Evolutionary conservation across 2,329 filamentous ascomycete species (phyloP), one percentile per base, ranked within the genome.

Genomic region (Pleoardoris graminearum): DNA sequence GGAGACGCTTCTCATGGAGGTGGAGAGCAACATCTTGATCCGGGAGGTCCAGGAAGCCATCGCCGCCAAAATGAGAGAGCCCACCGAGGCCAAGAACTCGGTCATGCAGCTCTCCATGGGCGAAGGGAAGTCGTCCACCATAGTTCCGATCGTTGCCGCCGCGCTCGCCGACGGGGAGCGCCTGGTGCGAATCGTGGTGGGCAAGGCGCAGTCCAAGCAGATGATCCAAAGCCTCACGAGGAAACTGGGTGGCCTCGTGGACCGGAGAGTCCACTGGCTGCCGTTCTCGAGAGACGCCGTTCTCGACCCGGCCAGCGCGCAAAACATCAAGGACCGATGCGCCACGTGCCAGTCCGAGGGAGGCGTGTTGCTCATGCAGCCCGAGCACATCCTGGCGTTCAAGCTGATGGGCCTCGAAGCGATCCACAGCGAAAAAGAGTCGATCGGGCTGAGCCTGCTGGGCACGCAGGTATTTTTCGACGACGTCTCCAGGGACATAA

Each of bases 381-480:
- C 86, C 0, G 85, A 88, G 57, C 82, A 88, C 51, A 63, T 87
- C 0, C 66, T 89, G 0, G 89, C 85, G 0, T 82, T 88, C 41
- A 78, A 86, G 57, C 73, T 89, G 0, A 83, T 86, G 75, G 82
- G 81, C 0, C 62, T 85, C 0, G 83, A 88, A 50, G 73, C 65
- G 3, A 58, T 76, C 0, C 59, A 80, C 0, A 60, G 59, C 5
- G 66, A 60, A 2, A 59, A 72, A 2, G 21, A 60, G 0, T 14
- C 39, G 0, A 17, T 75, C 4, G 77, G 77, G 0, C 38, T 53
- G 1, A 36, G 51, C 1, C 60, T 84, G 12, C 54, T 80, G 0
- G n/a, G 64, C 1, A 75, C 69, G 0, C 79, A 83, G n/a, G 17
- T 68, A 0, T 80, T 77, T 55, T 70, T 86, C 0, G 67, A 80